Conservation (phyloP, 768 basidiomycete species). For the Russula vinacea region DNA sequence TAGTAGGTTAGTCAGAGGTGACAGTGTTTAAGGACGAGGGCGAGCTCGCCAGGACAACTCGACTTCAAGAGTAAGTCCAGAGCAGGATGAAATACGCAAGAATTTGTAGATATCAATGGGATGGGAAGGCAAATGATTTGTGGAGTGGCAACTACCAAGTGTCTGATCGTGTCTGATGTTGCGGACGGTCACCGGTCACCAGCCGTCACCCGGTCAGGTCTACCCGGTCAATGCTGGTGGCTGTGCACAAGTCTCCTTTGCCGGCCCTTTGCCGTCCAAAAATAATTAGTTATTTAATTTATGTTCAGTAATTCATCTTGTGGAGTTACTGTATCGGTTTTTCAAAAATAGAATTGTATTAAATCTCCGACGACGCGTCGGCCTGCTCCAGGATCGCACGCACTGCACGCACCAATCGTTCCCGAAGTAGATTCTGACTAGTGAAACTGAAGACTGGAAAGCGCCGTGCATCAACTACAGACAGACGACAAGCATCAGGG, state of each 20-base stretch:
- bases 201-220: too few relatives aligned
- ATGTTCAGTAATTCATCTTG: too few relatives aligned
- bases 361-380: constrained; percentile 24
- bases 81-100: constrained; percentile 1
- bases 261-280: constrained; percentile 19
- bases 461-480: too few relatives aligned
- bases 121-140: constrained; percentile 1
- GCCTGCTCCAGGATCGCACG: too few relatives aligned
- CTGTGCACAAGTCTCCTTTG: constrained; percentile 10
- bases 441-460: too few relatives aligned
- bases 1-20: constrained; percentile 3
- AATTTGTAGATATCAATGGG: constrained; percentile 11
- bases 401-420: too few relatives aligned
- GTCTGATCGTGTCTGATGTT: constrained; percentile 17
- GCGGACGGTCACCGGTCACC: too few relatives aligned
- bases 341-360: background rate
- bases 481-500: too few relatives aligned
- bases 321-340: too few relatives aligned
- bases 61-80: background rate
- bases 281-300: constrained; percentile 4
- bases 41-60: background rate
- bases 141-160: constrained; percentile 3
- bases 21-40: background rate
- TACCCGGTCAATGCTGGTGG: constrained; percentile 7
- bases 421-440: too few relatives aligned